Evolutionary conservation across 768 basidiomycete genomes (phyloP).

Genomic region (Boletus tomentosulus): DNA sequence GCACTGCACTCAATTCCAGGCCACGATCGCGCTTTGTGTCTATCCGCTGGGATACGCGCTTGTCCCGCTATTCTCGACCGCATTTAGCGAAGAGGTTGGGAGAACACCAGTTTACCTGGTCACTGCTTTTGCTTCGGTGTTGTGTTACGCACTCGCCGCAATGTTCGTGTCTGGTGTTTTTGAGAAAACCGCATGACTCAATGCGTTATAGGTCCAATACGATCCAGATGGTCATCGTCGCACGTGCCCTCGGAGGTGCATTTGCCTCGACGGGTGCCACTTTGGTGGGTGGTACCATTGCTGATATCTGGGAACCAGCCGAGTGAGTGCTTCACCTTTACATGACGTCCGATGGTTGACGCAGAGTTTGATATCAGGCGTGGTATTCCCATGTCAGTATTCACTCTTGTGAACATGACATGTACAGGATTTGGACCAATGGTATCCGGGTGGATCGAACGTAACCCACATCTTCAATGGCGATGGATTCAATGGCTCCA

Average conservation of each 20-base stretch:
- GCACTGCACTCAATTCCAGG: conserved; percentile 42
- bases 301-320: conserved; percentile 59
- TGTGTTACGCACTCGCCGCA: conserved; percentile 36
- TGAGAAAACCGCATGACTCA: not conserved
- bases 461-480: conserved; percentile 57
- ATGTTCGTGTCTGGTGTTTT: conserved; percentile 12
- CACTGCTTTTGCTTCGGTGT: conserved; percentile 43
- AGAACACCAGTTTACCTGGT: conserved; percentile 54
- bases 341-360: not conserved
- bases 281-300: conserved; percentile 67
- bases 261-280: conserved; percentile 64
- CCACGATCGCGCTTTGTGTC: conserved; percentile 45
- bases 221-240: conserved; percentile 56
- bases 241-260: conserved; percentile 57
- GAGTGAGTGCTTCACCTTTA: conserved; percentile 41
- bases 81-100: conserved; percentile 70
- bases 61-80: conserved; percentile 58
- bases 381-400: conserved; percentile 71
- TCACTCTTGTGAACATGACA: conserved; percentile 55
- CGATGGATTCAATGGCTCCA: conserved; percentile 83
- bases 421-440: conserved; percentile 65
- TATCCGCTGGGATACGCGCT: conserved; percentile 61
- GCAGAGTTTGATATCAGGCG: conserved; percentile 39
- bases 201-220: conserved; percentile 31
- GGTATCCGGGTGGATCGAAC: conserved; percentile 62